Base-by-base conservation (phyloP, 108 stramenopile genomes). In the Skeletonema menzelii region DNA sequence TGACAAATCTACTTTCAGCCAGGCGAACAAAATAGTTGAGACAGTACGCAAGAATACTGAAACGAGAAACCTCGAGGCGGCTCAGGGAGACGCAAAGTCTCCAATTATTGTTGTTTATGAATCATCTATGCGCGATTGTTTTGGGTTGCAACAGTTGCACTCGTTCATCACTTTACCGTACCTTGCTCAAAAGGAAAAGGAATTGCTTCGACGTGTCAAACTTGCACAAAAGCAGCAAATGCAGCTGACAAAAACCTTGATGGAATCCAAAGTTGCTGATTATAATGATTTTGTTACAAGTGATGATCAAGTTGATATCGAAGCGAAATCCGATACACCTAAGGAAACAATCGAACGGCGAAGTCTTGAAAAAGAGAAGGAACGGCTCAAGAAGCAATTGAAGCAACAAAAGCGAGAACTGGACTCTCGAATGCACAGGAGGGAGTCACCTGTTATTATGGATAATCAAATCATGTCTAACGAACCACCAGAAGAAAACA, bases 151-250 rank as follows among this genome's bases (percentile, higher is more conserved):
- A 15, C 32, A 67, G 5, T 47, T 82, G n/a, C 59, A 79, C 63
- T 78, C 81, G 4, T 82, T 82, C 64, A 73, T 82, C 17, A 30
- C 66, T 34, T 55, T 82, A 28, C 81, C 81, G 1, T 82, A 82
- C 47, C 37, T 74, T 34, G 56, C 44, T 38, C 44, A 34, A 14
- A 80, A 74, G 32, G 79, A 80, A 56, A 11, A 53, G 6, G 46
- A 80, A 59, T 74, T 69, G 15, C 27, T 37, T 37, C 56, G 63
- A 20, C 73, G 67, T 60, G 67, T 67, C 5, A 60, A 65, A 37
- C 27, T 70, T 56, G 56, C 62, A 22, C 56, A 30, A 30, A 70
- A 65, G 13, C 66, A 67, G n/a, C 72, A 69, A 40, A 47, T 44
- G 4, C 22, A 60, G 55, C 42, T 66, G 35, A 69, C 69, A 35